A percentile compares a stretch with the other conserved stretches of the same genome.
These are phyloP conservation scores for Vaucheria bursata DNA, from an alignment of 352 stramenopile genomes.

Conservation along the genomic window DNA sequence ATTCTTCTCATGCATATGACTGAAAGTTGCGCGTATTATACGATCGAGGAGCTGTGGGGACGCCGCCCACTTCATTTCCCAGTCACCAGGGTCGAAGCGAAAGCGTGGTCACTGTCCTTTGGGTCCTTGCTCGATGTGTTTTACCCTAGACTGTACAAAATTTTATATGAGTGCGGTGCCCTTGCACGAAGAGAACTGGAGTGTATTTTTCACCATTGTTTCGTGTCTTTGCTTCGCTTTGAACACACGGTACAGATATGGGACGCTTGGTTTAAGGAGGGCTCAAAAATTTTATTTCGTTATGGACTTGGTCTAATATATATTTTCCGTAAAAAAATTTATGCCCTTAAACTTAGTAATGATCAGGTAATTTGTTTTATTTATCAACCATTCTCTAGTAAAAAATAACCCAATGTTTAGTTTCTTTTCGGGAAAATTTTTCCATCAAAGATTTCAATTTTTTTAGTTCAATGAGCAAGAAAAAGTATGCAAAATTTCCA, in stretches of 20 bases:
- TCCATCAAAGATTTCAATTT: too few relatives aligned
- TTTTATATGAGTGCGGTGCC: not conserved
- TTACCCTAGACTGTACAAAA: not conserved
- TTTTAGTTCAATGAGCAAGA: too few relatives aligned
- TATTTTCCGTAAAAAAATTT: too few relatives aligned
- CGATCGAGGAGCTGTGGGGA: constrained; percentile 26
- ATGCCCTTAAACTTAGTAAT: too few relatives aligned
- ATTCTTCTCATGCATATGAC: constrained; percentile 28
- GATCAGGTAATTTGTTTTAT: too few relatives aligned
- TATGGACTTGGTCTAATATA: constrained; percentile 35
- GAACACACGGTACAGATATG: constrained; percentile 14
- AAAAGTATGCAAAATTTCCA: too few relatives aligned
- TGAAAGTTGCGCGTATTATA: constrained; percentile 31
- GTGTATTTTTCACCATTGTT: not conserved
- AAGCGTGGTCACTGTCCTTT: not conserved
- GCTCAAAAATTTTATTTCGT: constrained; percentile 41
- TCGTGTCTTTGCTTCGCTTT: not conserved
- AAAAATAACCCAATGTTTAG: too few relatives aligned
- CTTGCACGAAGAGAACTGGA: not conserved
- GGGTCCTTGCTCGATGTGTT: not conserved
- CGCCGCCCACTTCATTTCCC: constrained; percentile 30
- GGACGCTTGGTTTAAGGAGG: constrained; percentile 40
- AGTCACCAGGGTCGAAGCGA: not conserved
- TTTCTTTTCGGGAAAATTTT: too few relatives aligned
- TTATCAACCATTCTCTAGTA: too few relatives aligned